Conservation (phyloP, 192 early-diverging fungal species). For the Coemansia javaensis region DNA sequence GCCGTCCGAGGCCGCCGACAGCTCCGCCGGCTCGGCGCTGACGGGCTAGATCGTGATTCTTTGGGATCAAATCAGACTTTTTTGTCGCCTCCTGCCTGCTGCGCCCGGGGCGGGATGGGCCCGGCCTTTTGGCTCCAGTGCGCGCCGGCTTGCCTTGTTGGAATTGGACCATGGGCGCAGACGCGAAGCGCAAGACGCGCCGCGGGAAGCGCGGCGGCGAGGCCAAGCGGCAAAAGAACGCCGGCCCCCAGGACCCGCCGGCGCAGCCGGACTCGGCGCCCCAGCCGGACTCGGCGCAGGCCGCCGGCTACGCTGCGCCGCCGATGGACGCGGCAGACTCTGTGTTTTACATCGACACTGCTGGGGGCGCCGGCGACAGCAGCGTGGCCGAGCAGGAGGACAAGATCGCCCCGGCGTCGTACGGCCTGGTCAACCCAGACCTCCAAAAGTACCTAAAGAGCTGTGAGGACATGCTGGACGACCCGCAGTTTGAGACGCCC, state of each 20-base stretch:
- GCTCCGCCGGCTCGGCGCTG: too few relatives aligned
- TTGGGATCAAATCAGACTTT: too few relatives aligned
- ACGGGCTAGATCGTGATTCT: too few relatives aligned
- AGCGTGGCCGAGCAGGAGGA: not conserved
- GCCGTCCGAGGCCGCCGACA: too few relatives aligned
- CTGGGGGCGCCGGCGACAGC: not conserved
- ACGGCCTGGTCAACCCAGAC: conserved; percentile 28
- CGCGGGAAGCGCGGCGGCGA: conserved; percentile 25
- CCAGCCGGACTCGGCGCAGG: not conserved
- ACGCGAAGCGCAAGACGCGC: conserved; percentile 15
- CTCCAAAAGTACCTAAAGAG: conserved; percentile 55
- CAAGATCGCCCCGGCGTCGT: conserved; percentile 19
- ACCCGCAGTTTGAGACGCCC: conserved; percentile 53
- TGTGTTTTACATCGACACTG: conserved; percentile 11
- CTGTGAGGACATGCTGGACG: conserved; percentile 58
- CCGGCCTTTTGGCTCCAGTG: too few relatives aligned
- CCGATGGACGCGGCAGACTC: conserved; percentile 9
- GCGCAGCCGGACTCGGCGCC: not conserved
- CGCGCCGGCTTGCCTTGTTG: too few relatives aligned
- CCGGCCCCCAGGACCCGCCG: not conserved
- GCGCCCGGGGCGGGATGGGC: too few relatives aligned
- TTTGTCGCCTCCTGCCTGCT: too few relatives aligned
- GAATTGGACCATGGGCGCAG: conserved; percentile 2
- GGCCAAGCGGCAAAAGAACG: conserved; percentile 5
- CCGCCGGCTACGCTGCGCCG: conserved; percentile 7